Evolutionary conservation across 495 filamentous ascomycete genomes (phyloP).

Genomic region (Tetracladium setigerum): DNA sequence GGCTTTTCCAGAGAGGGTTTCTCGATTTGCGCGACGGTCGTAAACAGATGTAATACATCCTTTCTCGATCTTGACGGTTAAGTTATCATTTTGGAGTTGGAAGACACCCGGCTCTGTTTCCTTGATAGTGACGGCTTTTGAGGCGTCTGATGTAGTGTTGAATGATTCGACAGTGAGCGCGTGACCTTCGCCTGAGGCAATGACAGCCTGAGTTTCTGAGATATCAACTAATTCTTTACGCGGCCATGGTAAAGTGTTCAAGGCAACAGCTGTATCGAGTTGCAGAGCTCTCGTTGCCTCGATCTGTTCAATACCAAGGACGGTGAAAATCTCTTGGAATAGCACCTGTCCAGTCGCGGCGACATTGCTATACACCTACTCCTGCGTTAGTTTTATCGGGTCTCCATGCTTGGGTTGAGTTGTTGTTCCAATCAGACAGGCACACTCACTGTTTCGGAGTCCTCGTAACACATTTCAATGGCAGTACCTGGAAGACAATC

Average conservation of each 20-base stretch:
- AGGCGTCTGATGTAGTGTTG: background rate
- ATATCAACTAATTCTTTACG: conserved; percentile 51
- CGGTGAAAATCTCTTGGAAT: conserved; percentile 45
- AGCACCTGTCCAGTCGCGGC: conserved; percentile 53
- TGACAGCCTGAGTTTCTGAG: conserved; percentile 20
- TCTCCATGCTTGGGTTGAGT: background rate
- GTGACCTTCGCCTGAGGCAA: background rate
- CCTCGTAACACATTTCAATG: conserved; percentile 74
- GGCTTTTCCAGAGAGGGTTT: conserved; percentile 57
- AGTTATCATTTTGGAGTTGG: conserved; percentile 48
- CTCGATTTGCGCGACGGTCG: conserved; percentile 48
- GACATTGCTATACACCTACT: conserved; percentile 51
- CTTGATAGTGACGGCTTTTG: conserved; percentile 27
- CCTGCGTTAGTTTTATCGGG: background rate
- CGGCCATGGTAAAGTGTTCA: conserved; percentile 62
- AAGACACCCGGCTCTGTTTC: conserved; percentile 50
- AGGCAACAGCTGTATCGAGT: conserved; percentile 26
- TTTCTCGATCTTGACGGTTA: conserved; percentile 48
- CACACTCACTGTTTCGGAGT: conserved; percentile 47
- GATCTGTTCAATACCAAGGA: conserved; percentile 42
- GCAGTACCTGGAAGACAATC: conserved; percentile 67
- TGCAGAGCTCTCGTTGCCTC: conserved; percentile 14
- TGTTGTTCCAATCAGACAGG: background rate
- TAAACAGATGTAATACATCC: conserved; percentile 61
- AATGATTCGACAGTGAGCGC: conserved; percentile 3